Percentiles rank a stretch among this genome's conserved stretches.
phyloP scores from a whole-genome alignment of 768 basidiomycete species.

The Dentipellis sp. region DNA sequence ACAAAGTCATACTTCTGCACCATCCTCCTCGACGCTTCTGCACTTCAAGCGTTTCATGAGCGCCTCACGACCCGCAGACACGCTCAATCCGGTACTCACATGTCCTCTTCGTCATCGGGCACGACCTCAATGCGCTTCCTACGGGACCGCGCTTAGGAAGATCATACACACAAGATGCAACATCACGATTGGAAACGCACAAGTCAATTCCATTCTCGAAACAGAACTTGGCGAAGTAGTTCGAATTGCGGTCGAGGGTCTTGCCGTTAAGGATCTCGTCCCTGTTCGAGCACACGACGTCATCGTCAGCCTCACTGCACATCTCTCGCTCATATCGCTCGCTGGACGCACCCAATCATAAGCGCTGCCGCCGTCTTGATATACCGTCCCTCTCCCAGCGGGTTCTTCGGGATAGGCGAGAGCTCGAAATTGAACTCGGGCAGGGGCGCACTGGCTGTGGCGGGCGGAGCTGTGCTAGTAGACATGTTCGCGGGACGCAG shows the following conservation, averaged over 20 bases:
- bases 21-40: slow-evolving; percentile 81
- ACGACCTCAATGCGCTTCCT: slow-evolving; percentile 90
- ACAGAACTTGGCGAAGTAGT: slow-evolving; percentile 81
- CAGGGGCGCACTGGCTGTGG: not conserved
- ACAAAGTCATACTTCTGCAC: slow-evolving; percentile 81
- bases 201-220: slow-evolving; percentile 82
- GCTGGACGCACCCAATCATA: slow-evolving; percentile 53
- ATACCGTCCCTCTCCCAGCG: slow-evolving; percentile 57
- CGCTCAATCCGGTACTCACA: not conserved
- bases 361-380: slow-evolving; percentile 70
- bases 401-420: slow-evolving; percentile 54
- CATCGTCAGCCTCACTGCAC: not conserved
- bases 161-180: not conserved
- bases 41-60: slow-evolving; percentile 28
- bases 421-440: slow-evolving; percentile 29
- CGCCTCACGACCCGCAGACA: too few relatives aligned
- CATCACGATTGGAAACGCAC: slow-evolving; percentile 27
- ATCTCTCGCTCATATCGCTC: not conserved
- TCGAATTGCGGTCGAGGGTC: slow-evolving; percentile 75
- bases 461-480: not conserved
- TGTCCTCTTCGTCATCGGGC: slow-evolving; percentile 77
- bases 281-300: slow-evolving; percentile 25
- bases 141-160: not conserved
- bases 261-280: slow-evolving; percentile 93
- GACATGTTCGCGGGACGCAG: not conserved